Evolutionary conservation across 1,284 basidiomycete genomes (phyloP).

Genomic region (Golubevia sp.): DNA sequence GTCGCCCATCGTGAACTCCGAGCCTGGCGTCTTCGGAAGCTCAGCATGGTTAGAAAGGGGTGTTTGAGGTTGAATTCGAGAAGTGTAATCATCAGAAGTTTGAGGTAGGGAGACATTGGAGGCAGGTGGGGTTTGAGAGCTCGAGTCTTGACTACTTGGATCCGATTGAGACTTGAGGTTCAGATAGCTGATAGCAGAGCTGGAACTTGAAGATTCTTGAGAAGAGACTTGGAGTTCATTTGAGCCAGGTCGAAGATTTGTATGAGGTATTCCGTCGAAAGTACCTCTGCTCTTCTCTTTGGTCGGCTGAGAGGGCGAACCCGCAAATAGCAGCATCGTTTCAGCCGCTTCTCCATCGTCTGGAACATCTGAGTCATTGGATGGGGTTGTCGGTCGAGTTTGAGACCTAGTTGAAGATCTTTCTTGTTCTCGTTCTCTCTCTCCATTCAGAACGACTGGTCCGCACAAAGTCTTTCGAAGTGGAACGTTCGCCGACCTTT

Average conservation of each 20-base stretch:
- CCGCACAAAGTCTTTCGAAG: not conserved
- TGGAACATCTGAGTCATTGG: not conserved
- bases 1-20: conserved; percentile 32
- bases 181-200: too few species aligned
- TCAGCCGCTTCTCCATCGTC: not conserved
- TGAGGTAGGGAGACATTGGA: not conserved
- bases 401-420: not conserved
- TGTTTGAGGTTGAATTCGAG: not conserved
- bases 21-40: conserved; percentile 20
- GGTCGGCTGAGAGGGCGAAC: not conserved
- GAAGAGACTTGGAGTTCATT: too few species aligned
- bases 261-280: not conserved
- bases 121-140: not conserved
- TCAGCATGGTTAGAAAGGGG: conserved; percentile 5
- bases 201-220: too few species aligned
- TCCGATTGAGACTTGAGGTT: too few species aligned
- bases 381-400: not conserved
- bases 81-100: not conserved
- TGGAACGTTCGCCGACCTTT: not conserved
- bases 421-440: not conserved
- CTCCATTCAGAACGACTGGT: not conserved
- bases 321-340: not conserved
- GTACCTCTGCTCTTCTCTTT: not conserved
- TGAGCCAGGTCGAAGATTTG: not conserved
- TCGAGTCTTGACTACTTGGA: too few species aligned